These are phyloP conservation scores for Cyberlindnera japonica DNA, from an alignment of 805 yeast genomes.

Conservation along the genomic window DNA sequence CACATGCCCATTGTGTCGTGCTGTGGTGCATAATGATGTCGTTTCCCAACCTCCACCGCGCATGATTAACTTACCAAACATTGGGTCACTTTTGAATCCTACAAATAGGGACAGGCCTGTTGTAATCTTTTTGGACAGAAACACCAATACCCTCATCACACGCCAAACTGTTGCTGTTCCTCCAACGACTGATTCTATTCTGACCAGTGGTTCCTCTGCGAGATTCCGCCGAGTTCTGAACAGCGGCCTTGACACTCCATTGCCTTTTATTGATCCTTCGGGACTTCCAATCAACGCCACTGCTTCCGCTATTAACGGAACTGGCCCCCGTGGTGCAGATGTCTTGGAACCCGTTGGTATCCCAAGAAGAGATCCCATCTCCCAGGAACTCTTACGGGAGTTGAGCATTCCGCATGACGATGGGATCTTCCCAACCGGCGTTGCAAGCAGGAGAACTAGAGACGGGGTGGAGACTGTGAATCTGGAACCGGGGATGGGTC, in stretches of 20 bases:
- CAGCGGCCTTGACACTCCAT: too few relatives aligned
- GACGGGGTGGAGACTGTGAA: conserved; percentile 24
- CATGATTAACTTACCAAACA: conserved; percentile 24
- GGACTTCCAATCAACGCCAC: too few relatives aligned
- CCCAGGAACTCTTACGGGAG: conserved; percentile 11
- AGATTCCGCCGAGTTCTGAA: not conserved
- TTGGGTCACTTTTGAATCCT: conserved; percentile 12
- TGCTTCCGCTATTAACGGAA: too few relatives aligned
- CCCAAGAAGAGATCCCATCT: conserved; percentile 9
- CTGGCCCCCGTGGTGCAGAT: too few relatives aligned
- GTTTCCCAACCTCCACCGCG: conserved; percentile 13
- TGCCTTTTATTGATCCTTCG: too few relatives aligned
- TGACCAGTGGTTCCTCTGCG: too few relatives aligned
- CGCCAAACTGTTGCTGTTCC: not conserved
- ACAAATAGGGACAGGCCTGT: conserved; percentile 17
- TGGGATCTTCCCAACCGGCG: conserved; percentile 20
- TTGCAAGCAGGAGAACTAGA: conserved; percentile 23
- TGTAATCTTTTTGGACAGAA: conserved; percentile 18
- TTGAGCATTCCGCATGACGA: conserved; percentile 8
- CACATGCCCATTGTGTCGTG: conserved; percentile 81
- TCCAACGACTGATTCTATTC: not conserved
- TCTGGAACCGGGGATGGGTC: conserved; percentile 5
- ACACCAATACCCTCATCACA: conserved; percentile 17
- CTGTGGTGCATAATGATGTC: conserved; percentile 28
- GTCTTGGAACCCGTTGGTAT: too few relatives aligned